These are phyloP conservation scores for Zymoseptoria passerinii DNA, from an alignment of 2,329 filamentous ascomycete species.

Conservation along the genomic window DNA sequence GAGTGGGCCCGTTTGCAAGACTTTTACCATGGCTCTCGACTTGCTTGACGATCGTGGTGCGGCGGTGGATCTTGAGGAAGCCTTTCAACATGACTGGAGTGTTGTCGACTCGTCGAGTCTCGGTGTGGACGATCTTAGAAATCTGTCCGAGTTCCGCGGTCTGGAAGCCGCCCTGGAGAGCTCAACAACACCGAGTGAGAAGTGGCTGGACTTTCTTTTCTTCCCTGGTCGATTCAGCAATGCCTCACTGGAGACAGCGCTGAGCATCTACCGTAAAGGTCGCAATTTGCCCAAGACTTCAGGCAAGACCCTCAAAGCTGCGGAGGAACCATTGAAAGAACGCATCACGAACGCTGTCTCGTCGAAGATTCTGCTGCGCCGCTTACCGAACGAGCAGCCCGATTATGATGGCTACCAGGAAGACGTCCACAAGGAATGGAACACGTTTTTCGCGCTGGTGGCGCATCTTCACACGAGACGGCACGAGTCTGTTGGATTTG, in stretches of 20 bases:
- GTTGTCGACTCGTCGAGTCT: conserved; percentile 36
- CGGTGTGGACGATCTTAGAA: conserved; percentile 34
- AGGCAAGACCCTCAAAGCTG: conserved; percentile 36
- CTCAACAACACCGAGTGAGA: conserved; percentile 45
- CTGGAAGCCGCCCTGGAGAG: conserved; percentile 23
- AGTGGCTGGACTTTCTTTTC: conserved; percentile 79
- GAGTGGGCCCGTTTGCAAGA: conserved; percentile 51
- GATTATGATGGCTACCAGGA: conserved; percentile 68
- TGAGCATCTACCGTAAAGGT: conserved; percentile 70
- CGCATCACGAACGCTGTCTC: conserved; percentile 66
- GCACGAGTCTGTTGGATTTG: conserved; percentile 70
- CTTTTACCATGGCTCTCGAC: conserved; percentile 66
- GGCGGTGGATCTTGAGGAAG: conserved; percentile 50
- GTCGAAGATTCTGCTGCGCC: conserved; percentile 58
- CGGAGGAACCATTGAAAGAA: conserved; percentile 59
- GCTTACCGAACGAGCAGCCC: conserved; percentile 54
- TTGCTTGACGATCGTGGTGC: conserved; percentile 49
- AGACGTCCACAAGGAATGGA: conserved; percentile 77
- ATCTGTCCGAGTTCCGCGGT: conserved; percentile 30
- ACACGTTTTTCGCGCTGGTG: conserved; percentile 76
- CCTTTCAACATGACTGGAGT: conserved; percentile 55
- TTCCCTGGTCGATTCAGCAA: conserved; percentile 73
- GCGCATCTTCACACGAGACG: conserved; percentile 79
- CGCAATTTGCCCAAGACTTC: conserved; percentile 34
- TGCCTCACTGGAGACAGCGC: conserved; percentile 72